Percentiles rank a stretch among this genome's conserved stretches.
These are phyloP conservation scores for Podospora australis DNA, from an alignment of 495 filamentous ascomycete species.

Conservation along the genomic window DNA sequence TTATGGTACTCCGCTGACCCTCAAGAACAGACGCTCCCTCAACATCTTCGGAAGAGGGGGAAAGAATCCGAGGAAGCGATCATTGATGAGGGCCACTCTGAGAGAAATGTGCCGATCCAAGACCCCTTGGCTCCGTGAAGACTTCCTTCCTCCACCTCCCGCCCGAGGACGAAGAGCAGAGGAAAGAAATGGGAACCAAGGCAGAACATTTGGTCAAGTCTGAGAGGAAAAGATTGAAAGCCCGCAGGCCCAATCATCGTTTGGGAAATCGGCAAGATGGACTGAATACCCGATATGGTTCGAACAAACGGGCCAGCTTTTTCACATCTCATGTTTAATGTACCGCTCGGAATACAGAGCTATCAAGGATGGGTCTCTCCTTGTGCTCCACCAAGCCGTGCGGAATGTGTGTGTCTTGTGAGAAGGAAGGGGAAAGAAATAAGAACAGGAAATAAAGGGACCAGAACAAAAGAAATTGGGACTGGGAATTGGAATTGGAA, in stretches of 20 bases:
- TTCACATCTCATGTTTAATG: slow-evolving; percentile 25
- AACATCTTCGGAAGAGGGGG: too few species aligned
- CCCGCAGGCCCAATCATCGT: too few species aligned
- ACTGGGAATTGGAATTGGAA: too few species aligned
- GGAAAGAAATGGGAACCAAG: slow-evolving; percentile 2
- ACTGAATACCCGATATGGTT: too few species aligned
- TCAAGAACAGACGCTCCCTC: too few species aligned
- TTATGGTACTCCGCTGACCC: too few species aligned
- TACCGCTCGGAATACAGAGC: slow-evolving; percentile 62
- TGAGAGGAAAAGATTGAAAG: neutral
- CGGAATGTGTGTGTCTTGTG: too few species aligned
- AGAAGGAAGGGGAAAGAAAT: neutral
- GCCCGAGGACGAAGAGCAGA: too few species aligned
- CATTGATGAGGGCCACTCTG: neutral
- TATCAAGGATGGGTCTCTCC: slow-evolving; percentile 57
- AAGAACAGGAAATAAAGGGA: neutral
- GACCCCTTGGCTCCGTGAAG: slow-evolving; percentile 13
- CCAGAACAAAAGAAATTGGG: slow-evolving; percentile 1
- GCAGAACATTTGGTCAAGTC: slow-evolving; percentile 20
- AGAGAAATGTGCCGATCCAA: too few species aligned
- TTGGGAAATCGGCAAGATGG: too few species aligned
- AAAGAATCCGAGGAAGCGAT: too few species aligned
- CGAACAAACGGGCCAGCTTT: neutral
- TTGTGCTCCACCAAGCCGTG: slow-evolving; percentile 58
- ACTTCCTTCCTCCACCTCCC: too few species aligned